phyloP scores from a whole-genome alignment of 2,329 filamentous ascomycete genomes.

The Paramyrothecium roridum region DNA sequence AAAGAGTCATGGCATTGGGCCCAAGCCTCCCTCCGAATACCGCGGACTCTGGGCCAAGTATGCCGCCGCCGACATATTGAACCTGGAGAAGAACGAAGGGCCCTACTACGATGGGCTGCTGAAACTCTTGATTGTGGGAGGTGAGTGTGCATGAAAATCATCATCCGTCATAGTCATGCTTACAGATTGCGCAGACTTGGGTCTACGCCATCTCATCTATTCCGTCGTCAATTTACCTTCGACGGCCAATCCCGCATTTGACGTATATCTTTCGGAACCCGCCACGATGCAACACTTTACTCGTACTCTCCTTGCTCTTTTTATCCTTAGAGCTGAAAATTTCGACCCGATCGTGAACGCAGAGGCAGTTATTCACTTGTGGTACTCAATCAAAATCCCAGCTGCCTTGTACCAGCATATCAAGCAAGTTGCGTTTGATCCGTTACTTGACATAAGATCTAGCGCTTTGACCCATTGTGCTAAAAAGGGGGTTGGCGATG shows the following conservation, averaged over 20 bases:
- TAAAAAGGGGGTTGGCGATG: background rate
- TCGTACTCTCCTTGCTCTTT: slow-evolving; percentile 8
- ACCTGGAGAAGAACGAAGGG: slow-evolving; percentile 21
- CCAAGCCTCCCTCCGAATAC: background rate
- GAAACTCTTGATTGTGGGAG: slow-evolving; percentile 15
- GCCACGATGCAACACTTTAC: background rate
- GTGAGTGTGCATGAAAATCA: slow-evolving; percentile 8
- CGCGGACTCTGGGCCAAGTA: slow-evolving; percentile 12
- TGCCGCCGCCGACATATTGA: slow-evolving; percentile 19
- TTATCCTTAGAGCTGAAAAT: slow-evolving; percentile 7
- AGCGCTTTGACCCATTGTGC: background rate
- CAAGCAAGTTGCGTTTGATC: slow-evolving; percentile 2
- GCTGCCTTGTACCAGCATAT: slow-evolving; percentile 6
- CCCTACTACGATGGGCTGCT: slow-evolving; percentile 13
- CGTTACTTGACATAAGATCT: background rate
- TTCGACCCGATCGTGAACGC: slow-evolving; percentile 12
- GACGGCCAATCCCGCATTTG: slow-evolving; percentile 10
- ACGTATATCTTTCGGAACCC: slow-evolving; percentile 9
- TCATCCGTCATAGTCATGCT: background rate
- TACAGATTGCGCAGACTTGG: slow-evolving; percentile 7
- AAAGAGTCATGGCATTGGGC: background rate
- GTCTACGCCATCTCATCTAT: slow-evolving; percentile 20
- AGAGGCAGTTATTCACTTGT: slow-evolving; percentile 18
- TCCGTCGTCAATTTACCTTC: slow-evolving; percentile 14
- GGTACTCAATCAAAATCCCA: slow-evolving; percentile 19